phyloP scores from a whole-genome alignment of 176 grass and related monocot genomes.

The Lolium perenne region DNA sequence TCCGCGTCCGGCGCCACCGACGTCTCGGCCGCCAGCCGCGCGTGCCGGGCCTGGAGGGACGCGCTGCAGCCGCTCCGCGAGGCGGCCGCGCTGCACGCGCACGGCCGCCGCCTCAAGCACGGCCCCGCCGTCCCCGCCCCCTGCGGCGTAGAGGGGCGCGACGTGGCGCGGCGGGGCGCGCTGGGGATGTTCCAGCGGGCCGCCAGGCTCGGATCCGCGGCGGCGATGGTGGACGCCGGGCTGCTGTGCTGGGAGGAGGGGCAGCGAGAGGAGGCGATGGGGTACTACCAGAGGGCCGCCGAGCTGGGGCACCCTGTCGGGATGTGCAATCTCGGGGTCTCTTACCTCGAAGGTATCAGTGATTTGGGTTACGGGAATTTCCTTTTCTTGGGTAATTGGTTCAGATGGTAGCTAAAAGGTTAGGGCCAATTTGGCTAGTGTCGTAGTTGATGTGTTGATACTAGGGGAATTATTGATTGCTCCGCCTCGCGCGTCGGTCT shows the following conservation, averaged over 20 bases:
- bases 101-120: constrained; percentile 64
- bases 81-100: constrained; percentile 60
- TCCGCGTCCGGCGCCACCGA: constrained; percentile 41
- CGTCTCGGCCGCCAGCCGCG: constrained; percentile 59
- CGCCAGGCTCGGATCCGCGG: constrained; percentile 59
- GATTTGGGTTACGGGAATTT: constrained; percentile 6
- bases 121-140: neutral
- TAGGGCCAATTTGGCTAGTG: constrained; percentile 15
- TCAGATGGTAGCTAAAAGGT: constrained; percentile 11
- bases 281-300: constrained; percentile 58
- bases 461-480: neutral
- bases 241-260: constrained; percentile 77
- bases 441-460: neutral
- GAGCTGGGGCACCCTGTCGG: constrained; percentile 64
- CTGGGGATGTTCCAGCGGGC: constrained; percentile 65
- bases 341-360: constrained; percentile 67
- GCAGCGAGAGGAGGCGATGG: constrained; percentile 48
- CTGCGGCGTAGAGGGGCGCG: neutral
- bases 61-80: constrained; percentile 73
- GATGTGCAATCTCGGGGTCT: constrained; percentile 74
- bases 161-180: constrained; percentile 40
- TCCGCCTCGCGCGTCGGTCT: neutral
- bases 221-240: constrained; percentile 78
- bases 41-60: constrained; percentile 70
- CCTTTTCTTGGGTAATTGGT: constrained; percentile 31